These are phyloP conservation scores for Coniella lustricola DNA, from an alignment of 2,329 filamentous ascomycete species.

Conservation along the genomic window DNA sequence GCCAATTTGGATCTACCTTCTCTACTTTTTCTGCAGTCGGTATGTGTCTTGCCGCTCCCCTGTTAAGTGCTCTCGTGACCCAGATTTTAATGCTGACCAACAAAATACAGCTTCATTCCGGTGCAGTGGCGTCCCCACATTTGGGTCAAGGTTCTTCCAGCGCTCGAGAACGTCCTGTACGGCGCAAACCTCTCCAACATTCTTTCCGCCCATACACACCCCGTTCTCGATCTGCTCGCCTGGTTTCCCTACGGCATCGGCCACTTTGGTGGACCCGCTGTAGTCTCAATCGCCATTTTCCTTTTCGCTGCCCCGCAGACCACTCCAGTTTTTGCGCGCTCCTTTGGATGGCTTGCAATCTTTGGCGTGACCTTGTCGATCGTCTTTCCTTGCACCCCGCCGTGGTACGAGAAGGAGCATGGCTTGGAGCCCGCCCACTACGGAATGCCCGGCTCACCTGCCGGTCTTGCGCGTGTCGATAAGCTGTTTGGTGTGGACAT, in stretches of 20 bases:
- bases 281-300: conserved; percentile 75
- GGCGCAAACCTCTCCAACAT: conserved; percentile 95
- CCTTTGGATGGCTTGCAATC: conserved; percentile 90
- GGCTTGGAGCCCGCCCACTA: conserved; percentile 88
- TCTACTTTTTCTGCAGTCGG: conserved; percentile 92
- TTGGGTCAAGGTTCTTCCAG: conserved; percentile 90
- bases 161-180: conserved; percentile 93
- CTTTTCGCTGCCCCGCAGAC: conserved; percentile 82
- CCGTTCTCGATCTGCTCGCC: conserved; percentile 76
- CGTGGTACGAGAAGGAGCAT: conserved; percentile 94
- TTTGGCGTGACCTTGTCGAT: conserved; percentile 82
- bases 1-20: conserved; percentile 76
- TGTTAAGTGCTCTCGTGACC: not conserved
- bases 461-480: conserved; percentile 83
- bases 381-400: conserved; percentile 85
- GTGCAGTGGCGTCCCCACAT: conserved; percentile 84
- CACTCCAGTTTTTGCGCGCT: conserved; percentile 73
- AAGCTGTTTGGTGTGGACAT: conserved; percentile 83
- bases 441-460: conserved; percentile 81
- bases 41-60: conserved; percentile 40
- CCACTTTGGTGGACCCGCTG: conserved; percentile 79
- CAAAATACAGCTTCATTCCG: conserved; percentile 67
- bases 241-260: conserved; percentile 91
- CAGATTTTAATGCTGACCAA: conserved; percentile 1
- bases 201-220: conserved; percentile 80